phyloP scores from a whole-genome alignment of 1,284 basidiomycete genomes.

The Ustilago esculenta region DNA sequence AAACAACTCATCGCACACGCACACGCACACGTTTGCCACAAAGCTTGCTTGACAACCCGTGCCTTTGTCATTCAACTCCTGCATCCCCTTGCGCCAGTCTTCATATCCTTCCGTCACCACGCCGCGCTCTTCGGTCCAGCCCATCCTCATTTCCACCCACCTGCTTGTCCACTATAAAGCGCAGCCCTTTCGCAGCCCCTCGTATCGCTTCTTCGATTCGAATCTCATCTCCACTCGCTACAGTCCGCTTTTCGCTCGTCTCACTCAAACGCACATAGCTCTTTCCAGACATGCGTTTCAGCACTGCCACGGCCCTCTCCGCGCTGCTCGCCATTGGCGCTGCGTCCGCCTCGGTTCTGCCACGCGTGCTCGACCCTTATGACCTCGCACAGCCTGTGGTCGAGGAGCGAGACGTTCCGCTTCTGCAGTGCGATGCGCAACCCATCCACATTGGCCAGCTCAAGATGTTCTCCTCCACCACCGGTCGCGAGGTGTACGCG shows the following conservation, averaged over 20 bases:
- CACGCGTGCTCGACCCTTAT: conserved; percentile 30
- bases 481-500: conserved; percentile 24
- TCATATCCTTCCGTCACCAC: background rate
- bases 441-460: conserved; percentile 35
- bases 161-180: conserved; percentile 7
- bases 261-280: no score
- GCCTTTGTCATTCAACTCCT: background rate
- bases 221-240: no score
- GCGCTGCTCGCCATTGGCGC: conserved; percentile 30
- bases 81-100: background rate
- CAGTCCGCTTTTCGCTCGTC: no score
- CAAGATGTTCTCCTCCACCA: conserved; percentile 28
- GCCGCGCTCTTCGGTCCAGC: background rate
- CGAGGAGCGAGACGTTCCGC: conserved; percentile 33
- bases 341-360: conserved; percentile 40
- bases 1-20: background rate
- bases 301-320: conserved; percentile 19
- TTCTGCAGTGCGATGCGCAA: conserved; percentile 24
- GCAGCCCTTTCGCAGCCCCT: background rate
- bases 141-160: background rate
- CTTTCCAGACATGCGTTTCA: conserved; percentile 33
- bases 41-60: background rate
- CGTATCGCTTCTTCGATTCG: background rate
- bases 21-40: background rate
- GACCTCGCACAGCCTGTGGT: conserved; percentile 41